These are phyloP conservation scores for Puya raimondii DNA, from an alignment of 176 grass and related monocot species.

Conservation along the genomic window DNA sequence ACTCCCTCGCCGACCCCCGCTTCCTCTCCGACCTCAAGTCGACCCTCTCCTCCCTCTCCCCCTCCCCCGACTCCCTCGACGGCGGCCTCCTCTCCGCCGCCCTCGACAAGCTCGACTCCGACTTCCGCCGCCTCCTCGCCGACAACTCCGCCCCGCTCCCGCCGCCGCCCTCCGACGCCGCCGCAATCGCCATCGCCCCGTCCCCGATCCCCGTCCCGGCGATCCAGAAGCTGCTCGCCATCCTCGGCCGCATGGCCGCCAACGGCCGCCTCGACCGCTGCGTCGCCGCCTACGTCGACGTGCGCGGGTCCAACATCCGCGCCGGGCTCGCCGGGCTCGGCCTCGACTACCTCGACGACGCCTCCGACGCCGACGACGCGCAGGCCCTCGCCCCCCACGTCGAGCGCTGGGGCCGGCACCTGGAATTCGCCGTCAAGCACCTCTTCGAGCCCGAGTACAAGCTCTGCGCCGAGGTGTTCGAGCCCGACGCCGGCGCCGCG, in stretches of 20 bases:
- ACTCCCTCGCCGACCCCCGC: constrained; percentile 61
- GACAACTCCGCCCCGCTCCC: constrained; percentile 39
- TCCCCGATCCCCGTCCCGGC: constrained; percentile 36
- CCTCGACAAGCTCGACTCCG: constrained; percentile 51
- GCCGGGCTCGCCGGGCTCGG: constrained; percentile 17
- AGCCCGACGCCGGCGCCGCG: not conserved
- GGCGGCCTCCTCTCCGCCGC: constrained; percentile 58
- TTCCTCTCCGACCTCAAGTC: constrained; percentile 53
- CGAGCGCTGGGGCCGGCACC: constrained; percentile 19
- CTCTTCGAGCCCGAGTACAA: constrained; percentile 22
- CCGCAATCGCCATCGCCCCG: constrained; percentile 8
- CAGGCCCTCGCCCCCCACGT: constrained; percentile 9
- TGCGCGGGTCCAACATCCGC: constrained; percentile 19
- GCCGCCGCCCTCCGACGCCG: not conserved
- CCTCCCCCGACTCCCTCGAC: constrained; percentile 9
- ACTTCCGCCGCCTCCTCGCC: constrained; percentile 59
- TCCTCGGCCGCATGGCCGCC: constrained; percentile 41
- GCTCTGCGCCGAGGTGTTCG: constrained; percentile 19
- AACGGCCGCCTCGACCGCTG: constrained; percentile 23
- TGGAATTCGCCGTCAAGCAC: constrained; percentile 26
- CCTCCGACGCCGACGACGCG: constrained; percentile 6
- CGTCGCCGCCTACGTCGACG: constrained; percentile 14
- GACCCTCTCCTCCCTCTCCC: constrained; percentile 37
- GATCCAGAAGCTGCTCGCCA: constrained; percentile 47
- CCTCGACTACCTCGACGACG: constrained; percentile 9